Conservation (phyloP, 305 asterid species). For the Fraxinus greggii region DNA sequence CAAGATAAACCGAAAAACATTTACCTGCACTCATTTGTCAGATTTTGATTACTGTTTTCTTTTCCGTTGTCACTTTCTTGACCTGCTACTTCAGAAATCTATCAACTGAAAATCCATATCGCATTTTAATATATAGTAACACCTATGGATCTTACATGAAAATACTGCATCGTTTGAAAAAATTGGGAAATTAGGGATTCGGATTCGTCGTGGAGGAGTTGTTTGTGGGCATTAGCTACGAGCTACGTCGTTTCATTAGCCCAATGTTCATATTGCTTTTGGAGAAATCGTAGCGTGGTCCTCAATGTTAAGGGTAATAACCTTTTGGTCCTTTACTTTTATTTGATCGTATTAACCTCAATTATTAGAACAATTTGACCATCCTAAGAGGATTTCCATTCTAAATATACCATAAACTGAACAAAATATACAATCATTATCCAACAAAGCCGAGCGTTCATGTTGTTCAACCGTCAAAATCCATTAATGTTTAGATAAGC, state of each 20-base stretch:
- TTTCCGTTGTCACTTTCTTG: not conserved
- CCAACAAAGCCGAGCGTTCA: not conserved
- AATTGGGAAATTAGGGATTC: not conserved
- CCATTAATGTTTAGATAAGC: not conserved
- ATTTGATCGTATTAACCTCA: not conserved
- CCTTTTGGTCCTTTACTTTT: not conserved
- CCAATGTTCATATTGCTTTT: not conserved
- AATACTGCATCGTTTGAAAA: not conserved
- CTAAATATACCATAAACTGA: not conserved
- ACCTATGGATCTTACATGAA: not conserved
- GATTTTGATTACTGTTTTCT: not conserved
- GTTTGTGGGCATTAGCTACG: not conserved
- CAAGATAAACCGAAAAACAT: not conserved
- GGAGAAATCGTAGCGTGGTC: not conserved
- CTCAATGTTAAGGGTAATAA: not conserved
- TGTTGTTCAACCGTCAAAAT: too few relatives aligned
- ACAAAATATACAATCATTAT: not conserved
- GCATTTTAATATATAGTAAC: not conserved
- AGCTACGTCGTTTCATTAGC: not conserved
- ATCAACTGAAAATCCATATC: not conserved
- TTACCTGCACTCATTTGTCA: constrained; percentile 45
- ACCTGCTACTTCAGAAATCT: not conserved
- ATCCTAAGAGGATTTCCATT: not conserved
- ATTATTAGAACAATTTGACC: not conserved
- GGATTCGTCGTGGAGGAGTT: not conserved